These are phyloP conservation scores for Naegleria lovaniensis DNA, from an alignment of 208 protist genomes.

Conservation along the genomic window DNA sequence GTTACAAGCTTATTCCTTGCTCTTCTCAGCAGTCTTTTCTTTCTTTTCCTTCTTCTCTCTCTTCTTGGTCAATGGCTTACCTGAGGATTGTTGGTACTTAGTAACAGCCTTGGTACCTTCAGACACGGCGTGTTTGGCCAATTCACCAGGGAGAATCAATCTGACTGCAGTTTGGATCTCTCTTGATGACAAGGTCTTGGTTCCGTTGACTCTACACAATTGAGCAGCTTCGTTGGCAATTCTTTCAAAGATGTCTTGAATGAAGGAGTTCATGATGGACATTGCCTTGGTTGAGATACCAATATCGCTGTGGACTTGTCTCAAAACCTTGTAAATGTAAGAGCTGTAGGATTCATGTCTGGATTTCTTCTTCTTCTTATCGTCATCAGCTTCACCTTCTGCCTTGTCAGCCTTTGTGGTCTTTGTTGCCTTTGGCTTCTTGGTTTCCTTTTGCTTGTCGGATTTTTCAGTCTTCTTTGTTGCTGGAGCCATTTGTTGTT, in stretches of 20 bases:
- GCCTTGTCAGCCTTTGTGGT: background rate
- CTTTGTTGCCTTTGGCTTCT: background rate
- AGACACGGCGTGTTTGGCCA: slow-evolving; percentile 84
- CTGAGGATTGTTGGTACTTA: slow-evolving; percentile 38
- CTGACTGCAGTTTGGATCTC: slow-evolving; percentile 80
- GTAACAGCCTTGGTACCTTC: slow-evolving; percentile 84
- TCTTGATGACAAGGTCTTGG: slow-evolving; percentile 64
- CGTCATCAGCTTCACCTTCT: background rate
- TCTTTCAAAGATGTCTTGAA: slow-evolving; percentile 80
- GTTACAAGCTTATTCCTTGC: background rate
- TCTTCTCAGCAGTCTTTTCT: background rate
- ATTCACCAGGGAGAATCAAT: slow-evolving; percentile 76
- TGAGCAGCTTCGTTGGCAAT: slow-evolving; percentile 69
- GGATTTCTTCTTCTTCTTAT: slow-evolving; percentile 18
- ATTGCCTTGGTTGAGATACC: slow-evolving; percentile 76
- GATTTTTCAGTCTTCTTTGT: background rate
- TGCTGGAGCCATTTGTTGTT: background rate
- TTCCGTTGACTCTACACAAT: slow-evolving; percentile 72
- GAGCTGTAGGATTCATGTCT: slow-evolving; percentile 4
- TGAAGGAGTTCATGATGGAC: slow-evolving; percentile 90
- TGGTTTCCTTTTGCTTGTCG: background rate
- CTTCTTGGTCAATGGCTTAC: background rate
- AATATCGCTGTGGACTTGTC: slow-evolving; percentile 27
- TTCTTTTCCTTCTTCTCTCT: slow-evolving; percentile 2
- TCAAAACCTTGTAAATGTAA: slow-evolving; percentile 31